phyloP scores from a whole-genome alignment of 1,284 basidiomycete species.

The Trametes versicolor region DNA sequence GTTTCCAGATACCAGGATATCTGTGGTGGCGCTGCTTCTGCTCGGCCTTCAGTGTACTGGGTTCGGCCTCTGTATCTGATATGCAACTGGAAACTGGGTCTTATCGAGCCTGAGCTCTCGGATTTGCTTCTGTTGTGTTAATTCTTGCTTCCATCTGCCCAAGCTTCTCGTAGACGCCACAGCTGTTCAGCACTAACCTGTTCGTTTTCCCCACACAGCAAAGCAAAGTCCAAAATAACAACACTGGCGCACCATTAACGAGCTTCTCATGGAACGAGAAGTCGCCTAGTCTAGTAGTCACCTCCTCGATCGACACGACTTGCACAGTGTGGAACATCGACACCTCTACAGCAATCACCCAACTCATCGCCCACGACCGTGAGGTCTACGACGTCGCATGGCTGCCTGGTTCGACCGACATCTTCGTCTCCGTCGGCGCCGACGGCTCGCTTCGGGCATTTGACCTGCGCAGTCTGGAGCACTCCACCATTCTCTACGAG shows the following conservation, averaged over 20 bases:
- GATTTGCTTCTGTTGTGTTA: no score
- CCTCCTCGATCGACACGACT: constrained; percentile 96
- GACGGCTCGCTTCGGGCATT: constrained; percentile 97
- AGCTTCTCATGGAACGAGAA: constrained; percentile 97
- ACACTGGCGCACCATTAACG: constrained; percentile 88
- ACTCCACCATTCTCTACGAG: constrained; percentile 99
- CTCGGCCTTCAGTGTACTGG: no score
- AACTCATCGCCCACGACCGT: constrained; percentile 97
- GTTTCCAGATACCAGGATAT: constrained; percentile 2
- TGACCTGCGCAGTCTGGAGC: constrained; percentile 94
- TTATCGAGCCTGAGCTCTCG: no score
- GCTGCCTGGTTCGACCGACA: constrained; percentile 98
- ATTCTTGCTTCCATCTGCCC: no score
- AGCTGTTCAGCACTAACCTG: no score
- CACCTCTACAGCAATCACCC: constrained; percentile 94
- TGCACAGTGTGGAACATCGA: constrained; percentile 99
- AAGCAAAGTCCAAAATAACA: constrained; percentile 88
- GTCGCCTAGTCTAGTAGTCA: constrained; percentile 88
- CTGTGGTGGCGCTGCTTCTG: background rate
- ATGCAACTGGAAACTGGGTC: no score
- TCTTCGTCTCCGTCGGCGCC: constrained; percentile 98
- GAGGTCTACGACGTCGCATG: constrained; percentile 98
- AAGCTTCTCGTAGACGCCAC: no score
- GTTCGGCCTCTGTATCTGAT: no score
- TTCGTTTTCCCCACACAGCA: constrained; percentile 54